Conservation (phyloP, 345 rosid genomes). For the Isatis tinctoria region DNA sequence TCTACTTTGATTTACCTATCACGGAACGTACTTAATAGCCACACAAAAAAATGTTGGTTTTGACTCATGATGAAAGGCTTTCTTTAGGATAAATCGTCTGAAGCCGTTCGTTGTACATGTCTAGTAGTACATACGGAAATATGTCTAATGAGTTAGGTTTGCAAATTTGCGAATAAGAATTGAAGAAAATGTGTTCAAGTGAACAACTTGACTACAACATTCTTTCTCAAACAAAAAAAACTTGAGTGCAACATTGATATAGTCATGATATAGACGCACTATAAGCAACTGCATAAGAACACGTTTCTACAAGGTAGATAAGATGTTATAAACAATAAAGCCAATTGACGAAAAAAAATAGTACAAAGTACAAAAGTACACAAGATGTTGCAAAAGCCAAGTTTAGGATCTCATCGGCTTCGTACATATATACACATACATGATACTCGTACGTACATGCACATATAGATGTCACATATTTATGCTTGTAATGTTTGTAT, state of each 20-base stretch:
- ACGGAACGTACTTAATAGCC: not conserved
- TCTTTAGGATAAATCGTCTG: not conserved
- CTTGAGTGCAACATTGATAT: not conserved
- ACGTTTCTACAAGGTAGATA: conserved; percentile 11
- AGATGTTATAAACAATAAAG: not conserved
- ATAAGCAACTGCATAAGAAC: not conserved
- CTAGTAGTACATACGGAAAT: not conserved
- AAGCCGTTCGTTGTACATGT: not conserved
- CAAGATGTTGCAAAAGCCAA: not conserved
- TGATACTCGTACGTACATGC: not conserved
- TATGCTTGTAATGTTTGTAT: not conserved
- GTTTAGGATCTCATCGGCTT: not conserved
- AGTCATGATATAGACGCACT: not conserved
- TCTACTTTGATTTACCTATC: conserved; percentile 1
- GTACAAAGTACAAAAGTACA: not conserved
- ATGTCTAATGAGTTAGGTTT: not conserved
- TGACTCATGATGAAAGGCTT: not conserved
- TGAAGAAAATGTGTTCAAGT: not conserved
- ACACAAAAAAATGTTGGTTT: not conserved
- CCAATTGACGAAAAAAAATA: not conserved
- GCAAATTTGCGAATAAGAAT: not conserved
- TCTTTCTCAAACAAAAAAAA: not conserved
- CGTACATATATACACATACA: not conserved
- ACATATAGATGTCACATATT: not conserved
- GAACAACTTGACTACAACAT: not conserved